Conservation (phyloP, 2,329 filamentous ascomycete genomes). For the Remersonia thermophila region DNA sequence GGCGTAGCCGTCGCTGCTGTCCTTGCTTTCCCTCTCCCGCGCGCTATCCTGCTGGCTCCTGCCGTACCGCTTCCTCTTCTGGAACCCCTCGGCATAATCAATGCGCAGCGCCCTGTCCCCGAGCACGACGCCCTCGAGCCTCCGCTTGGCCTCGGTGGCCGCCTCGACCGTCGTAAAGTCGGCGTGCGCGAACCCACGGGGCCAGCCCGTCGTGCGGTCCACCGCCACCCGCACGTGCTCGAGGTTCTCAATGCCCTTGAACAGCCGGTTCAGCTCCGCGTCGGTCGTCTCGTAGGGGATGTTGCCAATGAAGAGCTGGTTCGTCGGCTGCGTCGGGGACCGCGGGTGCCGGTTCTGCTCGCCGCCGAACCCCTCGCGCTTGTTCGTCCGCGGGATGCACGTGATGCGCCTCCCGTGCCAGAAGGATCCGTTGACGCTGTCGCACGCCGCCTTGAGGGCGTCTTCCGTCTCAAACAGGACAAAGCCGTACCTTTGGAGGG, state of each 20-base stretch:
- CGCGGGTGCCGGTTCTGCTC: neutral
- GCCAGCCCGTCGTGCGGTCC: constrained; percentile 67
- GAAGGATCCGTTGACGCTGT: constrained; percentile 23
- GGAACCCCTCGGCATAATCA: constrained; percentile 40
- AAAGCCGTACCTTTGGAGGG: constrained; percentile 23
- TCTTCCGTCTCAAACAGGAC: constrained; percentile 19
- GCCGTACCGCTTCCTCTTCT: no score
- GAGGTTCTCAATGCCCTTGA: constrained; percentile 57
- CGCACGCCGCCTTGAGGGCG: constrained; percentile 16
- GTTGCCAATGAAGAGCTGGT: constrained; percentile 65
- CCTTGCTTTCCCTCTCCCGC: no score
- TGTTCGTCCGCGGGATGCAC: constrained; percentile 13
- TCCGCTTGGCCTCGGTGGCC: constrained; percentile 47
- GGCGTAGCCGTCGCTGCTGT: no score
- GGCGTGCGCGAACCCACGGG: constrained; percentile 72
- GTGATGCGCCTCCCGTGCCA: constrained; percentile 27
- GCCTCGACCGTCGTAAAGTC: constrained; percentile 61
- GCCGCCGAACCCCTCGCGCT: neutral
- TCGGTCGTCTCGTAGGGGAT: constrained; percentile 79
- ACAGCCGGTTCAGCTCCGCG: constrained; percentile 66
- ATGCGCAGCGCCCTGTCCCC: constrained; percentile 54
- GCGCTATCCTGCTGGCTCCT: no score
- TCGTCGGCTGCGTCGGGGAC: constrained; percentile 13
- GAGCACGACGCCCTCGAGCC: constrained; percentile 44
- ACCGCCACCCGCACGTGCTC: constrained; percentile 70